phyloP scores from a whole-genome alignment of 352 stramenopile species.

The Phytopythium delawarense region DNA sequence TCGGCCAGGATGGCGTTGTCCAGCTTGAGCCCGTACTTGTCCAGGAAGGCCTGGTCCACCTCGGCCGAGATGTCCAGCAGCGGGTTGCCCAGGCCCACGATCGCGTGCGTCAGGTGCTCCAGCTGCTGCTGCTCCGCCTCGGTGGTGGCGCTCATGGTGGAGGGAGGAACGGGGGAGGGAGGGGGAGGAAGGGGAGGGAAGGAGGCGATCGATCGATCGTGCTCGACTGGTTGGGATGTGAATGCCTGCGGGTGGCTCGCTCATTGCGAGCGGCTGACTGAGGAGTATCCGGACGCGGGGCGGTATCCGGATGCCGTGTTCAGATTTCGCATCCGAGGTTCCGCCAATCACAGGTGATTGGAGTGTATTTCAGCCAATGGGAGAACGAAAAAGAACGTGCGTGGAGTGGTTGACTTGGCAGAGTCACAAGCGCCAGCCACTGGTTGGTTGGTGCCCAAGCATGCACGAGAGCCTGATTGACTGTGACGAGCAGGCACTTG shows the following conservation, averaged over 20 bases:
- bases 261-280: neutral
- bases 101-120: conserved; percentile 58
- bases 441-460: too few relatives aligned
- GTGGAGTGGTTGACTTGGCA: too few relatives aligned
- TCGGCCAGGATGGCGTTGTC: conserved; percentile 98
- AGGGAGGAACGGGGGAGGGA: neutral
- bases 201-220: neutral
- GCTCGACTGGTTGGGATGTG: neutral
- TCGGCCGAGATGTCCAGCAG: conserved; percentile 97
- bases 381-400: too few relatives aligned
- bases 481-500: too few relatives aligned
- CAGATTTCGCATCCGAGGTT: too few relatives aligned
- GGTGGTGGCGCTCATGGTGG: neutral
- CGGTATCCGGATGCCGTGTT: conserved; percentile 4
- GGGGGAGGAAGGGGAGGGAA: neutral
- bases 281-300: neutral
- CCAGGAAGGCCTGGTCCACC: conserved; percentile 91
- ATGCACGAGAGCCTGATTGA: too few relatives aligned
- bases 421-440: too few relatives aligned
- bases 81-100: conserved; percentile 98
- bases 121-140: conserved; percentile 12
- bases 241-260: neutral
- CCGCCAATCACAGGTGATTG: too few relatives aligned
- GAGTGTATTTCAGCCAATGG: too few relatives aligned
- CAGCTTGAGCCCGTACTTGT: conserved; percentile 95